Conservation (phyloP, 768 basidiomycete species). For the Leucosporidium creatinivorum region DNA sequence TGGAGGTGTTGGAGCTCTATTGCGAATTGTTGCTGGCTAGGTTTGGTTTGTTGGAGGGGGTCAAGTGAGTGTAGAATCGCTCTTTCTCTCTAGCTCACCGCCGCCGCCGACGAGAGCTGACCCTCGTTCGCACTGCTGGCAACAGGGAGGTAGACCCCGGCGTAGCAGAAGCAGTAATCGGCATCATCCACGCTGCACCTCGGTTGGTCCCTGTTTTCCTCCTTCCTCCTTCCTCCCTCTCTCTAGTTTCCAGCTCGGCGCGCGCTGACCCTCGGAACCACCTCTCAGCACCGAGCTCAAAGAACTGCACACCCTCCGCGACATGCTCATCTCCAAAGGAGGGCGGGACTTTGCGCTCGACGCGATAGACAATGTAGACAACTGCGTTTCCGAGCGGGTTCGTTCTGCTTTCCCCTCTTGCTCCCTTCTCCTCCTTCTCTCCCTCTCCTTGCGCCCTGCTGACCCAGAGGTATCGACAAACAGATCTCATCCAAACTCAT, state of each 20-base stretch:
- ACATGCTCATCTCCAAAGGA: slow-evolving; percentile 92
- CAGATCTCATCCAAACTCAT: slow-evolving; percentile 71
- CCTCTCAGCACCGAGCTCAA: slow-evolving; percentile 30
- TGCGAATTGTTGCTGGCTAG: slow-evolving; percentile 87
- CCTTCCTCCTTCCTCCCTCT: neutral
- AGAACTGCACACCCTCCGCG: slow-evolving; percentile 70
- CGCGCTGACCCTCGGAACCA: neutral
- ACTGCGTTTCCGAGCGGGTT: slow-evolving; percentile 76
- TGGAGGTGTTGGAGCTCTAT: slow-evolving; percentile 89
- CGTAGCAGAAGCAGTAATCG: slow-evolving; percentile 74
- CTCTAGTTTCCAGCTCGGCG: neutral
- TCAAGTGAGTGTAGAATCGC: slow-evolving; percentile 52
- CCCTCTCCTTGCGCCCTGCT: too few species aligned
- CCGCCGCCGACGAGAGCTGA: too few species aligned
- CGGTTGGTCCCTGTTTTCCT: slow-evolving; percentile 55
- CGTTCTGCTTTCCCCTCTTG: slow-evolving; percentile 36
- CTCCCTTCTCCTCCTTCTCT: neutral
- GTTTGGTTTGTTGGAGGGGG: slow-evolving; percentile 76
- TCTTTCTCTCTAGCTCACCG: too few species aligned
- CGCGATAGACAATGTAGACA: slow-evolving; percentile 77
- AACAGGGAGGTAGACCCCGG: slow-evolving; percentile 75
- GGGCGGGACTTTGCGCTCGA: slow-evolving; percentile 79
- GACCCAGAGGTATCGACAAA: slow-evolving; percentile 6
- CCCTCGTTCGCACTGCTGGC: neutral
- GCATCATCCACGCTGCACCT: slow-evolving; percentile 83